Conservation (phyloP, 2,329 filamentous ascomycete species). For the Nigrospora osmanthi region DNA sequence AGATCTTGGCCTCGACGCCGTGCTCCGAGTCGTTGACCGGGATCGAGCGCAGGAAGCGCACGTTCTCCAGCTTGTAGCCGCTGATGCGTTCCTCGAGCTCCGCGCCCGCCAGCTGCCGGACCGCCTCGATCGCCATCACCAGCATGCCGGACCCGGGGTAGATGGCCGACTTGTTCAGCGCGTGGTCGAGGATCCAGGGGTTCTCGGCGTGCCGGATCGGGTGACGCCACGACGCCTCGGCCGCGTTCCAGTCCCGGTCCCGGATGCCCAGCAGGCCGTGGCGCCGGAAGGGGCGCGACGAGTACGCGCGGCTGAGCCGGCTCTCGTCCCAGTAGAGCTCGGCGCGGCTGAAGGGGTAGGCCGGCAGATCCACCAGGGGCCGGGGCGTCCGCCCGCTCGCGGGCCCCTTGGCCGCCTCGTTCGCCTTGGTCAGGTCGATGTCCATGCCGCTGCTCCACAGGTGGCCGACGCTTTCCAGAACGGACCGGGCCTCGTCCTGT, state of each 20-base stretch:
- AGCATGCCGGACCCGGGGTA: conserved; percentile 4
- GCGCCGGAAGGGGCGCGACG: neutral
- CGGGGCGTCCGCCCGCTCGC: neutral
- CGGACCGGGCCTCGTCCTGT: neutral
- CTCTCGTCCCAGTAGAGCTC: conserved; percentile 3
- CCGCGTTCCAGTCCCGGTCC: neutral
- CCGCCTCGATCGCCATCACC: conserved; percentile 9
- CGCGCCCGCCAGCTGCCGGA: conserved; percentile 4
- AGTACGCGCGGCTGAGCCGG: neutral
- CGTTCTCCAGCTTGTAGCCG: conserved; percentile 1
- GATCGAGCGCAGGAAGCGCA: conserved; percentile 8
- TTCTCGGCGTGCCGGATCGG: neutral
- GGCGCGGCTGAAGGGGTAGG: conserved; percentile 1
- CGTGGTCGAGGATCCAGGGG: conserved; percentile 5
- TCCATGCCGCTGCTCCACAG: neutral
- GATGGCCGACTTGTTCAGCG: neutral
- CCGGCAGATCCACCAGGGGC: neutral
- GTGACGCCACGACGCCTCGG: conserved; percentile 2
- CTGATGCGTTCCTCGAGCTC: neutral
- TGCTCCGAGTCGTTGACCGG: conserved; percentile 6
- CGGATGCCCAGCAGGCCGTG: conserved; percentile 4
- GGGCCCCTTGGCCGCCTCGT: neutral
- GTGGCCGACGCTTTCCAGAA: neutral
- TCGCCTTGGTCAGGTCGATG: neutral
- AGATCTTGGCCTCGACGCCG: conserved; percentile 23